Conservation (phyloP, 495 filamentous ascomycete species). For the Penicillium goetzii region DNA sequence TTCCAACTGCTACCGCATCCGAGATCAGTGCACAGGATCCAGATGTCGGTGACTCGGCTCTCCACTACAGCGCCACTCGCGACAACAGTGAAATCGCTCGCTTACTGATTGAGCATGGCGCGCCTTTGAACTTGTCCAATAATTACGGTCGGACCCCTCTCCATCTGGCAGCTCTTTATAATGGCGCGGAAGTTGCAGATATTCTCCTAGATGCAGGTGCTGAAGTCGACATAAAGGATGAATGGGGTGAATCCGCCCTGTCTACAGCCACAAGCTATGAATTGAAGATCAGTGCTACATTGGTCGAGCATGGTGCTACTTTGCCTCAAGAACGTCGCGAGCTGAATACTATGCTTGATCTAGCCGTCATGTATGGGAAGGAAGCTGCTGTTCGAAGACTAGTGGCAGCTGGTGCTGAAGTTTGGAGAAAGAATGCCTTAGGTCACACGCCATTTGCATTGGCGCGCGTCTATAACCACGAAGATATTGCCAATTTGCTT, state of each 20-base stretch:
- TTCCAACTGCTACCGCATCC: neutral
- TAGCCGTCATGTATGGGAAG: constrained; percentile 1
- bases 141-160: constrained; percentile 12
- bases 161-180: constrained; percentile 6
- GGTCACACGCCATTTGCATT: constrained; percentile 1
- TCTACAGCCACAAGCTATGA: neutral
- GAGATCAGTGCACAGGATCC: constrained; percentile 12
- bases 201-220: constrained; percentile 82
- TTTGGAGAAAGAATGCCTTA: constrained; percentile 6
- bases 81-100: constrained; percentile 9
- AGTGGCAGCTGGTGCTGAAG: constrained; percentile 7
- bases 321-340: neutral
- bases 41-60: constrained; percentile 12
- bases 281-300: neutral
- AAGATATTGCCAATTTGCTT: constrained; percentile 10
- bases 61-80: constrained; percentile 10
- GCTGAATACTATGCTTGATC: constrained; percentile 2
- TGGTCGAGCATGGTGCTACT: neutral
- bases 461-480: constrained; percentile 4
- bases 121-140: neutral
- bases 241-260: constrained; percentile 7
- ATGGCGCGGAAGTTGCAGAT: constrained; percentile 56
- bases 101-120: constrained; percentile 3
- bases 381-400: constrained; percentile 5
- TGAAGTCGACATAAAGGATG: constrained; percentile 44